Conservation (phyloP, 1,284 basidiomycete genomes). For the Violaceomyces palustris region DNA sequence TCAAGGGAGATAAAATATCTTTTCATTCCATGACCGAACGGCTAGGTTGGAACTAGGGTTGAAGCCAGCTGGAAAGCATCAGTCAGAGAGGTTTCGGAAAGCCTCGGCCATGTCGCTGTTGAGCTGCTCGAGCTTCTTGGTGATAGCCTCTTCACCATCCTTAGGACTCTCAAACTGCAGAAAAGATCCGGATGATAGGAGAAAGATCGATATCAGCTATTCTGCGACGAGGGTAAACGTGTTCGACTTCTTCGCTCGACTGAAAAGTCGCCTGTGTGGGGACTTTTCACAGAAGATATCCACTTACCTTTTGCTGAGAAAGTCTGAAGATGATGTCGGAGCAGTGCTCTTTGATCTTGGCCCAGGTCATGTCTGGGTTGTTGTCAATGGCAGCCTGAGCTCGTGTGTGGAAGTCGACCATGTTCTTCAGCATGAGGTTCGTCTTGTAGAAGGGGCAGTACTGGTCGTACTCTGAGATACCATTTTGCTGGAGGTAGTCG, state of each 20-base stretch:
- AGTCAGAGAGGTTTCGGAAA: slow-evolving; percentile 49
- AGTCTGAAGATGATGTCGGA: slow-evolving; percentile 88
- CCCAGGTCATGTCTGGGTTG: slow-evolving; percentile 78
- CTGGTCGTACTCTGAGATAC: slow-evolving; percentile 94
- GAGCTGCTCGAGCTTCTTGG: slow-evolving; percentile 45
- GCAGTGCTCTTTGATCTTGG: slow-evolving; percentile 81
- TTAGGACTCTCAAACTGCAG: slow-evolving; percentile 65
- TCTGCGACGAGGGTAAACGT: not conserved
- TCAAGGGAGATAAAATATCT: too few species aligned
- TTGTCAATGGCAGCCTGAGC: slow-evolving; percentile 74
- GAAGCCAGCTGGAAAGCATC: too few species aligned
- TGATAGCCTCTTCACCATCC: slow-evolving; percentile 49
- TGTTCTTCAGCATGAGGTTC: slow-evolving; percentile 88
- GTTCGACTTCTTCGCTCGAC: too few species aligned
- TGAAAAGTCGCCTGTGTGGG: not conserved
- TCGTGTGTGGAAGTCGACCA: slow-evolving; percentile 87
- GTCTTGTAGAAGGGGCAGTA: slow-evolving; percentile 81
- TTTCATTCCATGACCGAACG: too few species aligned
- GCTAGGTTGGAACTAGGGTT: too few species aligned
- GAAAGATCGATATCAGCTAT: slow-evolving; percentile 1
- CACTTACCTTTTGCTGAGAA: slow-evolving; percentile 77
- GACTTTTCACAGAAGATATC: too few species aligned
- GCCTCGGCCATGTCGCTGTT: slow-evolving; percentile 46
- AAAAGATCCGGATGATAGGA: slow-evolving; percentile 1
- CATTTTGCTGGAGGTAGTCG: slow-evolving; percentile 98